Percentiles rank a stretch among this genome's conserved stretches.
Conservation (phyloP, 2,329 filamentous ascomycete genomes). For the Tolypocladium tundrense region DNA sequence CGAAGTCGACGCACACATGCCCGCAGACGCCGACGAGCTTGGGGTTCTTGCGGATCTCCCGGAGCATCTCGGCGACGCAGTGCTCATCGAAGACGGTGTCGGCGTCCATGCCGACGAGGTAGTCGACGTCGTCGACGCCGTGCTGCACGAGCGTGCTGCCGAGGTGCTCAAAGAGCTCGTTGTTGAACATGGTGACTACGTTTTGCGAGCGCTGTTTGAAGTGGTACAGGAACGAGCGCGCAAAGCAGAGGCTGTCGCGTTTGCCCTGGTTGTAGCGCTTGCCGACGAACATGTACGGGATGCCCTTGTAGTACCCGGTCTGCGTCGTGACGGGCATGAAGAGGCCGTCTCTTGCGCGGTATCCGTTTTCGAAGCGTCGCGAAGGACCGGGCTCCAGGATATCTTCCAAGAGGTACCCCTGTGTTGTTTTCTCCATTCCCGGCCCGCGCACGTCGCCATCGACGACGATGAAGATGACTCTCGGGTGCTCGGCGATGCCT, state of each 20-base stretch:
- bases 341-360: slow-evolving; percentile 33
- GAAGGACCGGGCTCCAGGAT: slow-evolving; percentile 27
- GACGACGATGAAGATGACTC: slow-evolving; percentile 35
- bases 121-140: slow-evolving; percentile 28
- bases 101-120: slow-evolving; percentile 36
- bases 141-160: slow-evolving; percentile 26
- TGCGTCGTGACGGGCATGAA: slow-evolving; percentile 35
- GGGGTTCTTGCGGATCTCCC: slow-evolving; percentile 30
- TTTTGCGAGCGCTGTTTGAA: slow-evolving; percentile 32
- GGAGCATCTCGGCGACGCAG: slow-evolving; percentile 34
- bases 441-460: slow-evolving; percentile 36
- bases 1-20: slow-evolving; percentile 36
- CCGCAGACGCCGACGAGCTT: slow-evolving; percentile 37
- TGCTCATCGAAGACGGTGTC: slow-evolving; percentile 34
- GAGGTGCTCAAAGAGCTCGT: slow-evolving; percentile 30
- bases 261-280: slow-evolving; percentile 41
- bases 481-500: slow-evolving; percentile 28
- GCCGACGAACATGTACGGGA: slow-evolving; percentile 36
- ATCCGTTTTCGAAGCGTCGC: slow-evolving; percentile 28
- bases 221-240: slow-evolving; percentile 36
- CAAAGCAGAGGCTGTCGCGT: slow-evolving; percentile 38
- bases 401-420: slow-evolving; percentile 34
- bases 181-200: slow-evolving; percentile 34
- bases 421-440: slow-evolving; percentile 36
- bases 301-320: slow-evolving; percentile 31